These are phyloP conservation scores for Cystofilobasidium ferigula DNA, from an alignment of 768 basidiomycete species.

Conservation along the genomic window DNA sequence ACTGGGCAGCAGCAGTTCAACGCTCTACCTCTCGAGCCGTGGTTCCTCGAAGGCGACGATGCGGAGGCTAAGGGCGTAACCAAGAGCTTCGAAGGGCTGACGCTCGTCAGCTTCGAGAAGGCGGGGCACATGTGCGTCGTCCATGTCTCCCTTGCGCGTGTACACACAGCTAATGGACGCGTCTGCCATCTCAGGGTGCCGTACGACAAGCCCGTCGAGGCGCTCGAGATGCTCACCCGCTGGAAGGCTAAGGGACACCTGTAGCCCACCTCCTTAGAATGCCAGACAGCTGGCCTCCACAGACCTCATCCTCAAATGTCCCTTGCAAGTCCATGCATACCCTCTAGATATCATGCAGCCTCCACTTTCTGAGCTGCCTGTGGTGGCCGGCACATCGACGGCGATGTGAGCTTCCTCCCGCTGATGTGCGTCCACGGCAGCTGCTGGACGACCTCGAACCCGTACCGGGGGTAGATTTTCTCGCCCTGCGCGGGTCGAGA, in stretches of 20 bases:
- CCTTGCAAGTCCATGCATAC: too few relatives aligned
- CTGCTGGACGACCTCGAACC: background rate
- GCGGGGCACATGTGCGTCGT: constrained; percentile 21
- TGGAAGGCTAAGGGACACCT: background rate
- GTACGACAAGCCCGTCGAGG: constrained; percentile 53
- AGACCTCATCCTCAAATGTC: too few relatives aligned
- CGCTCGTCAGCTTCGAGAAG: constrained; percentile 5
- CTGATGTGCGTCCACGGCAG: background rate
- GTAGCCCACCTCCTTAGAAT: too few relatives aligned
- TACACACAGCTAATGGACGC: background rate
- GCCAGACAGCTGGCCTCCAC: too few relatives aligned
- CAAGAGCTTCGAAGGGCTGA: constrained; percentile 8
- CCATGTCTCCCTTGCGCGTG: background rate
- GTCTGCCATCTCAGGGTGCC: constrained; percentile 43
- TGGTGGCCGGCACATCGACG: background rate
- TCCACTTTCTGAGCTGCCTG: too few relatives aligned
- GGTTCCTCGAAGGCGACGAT: constrained; percentile 46
- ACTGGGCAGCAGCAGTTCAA: constrained; percentile 49
- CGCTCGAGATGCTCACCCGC: constrained; percentile 43
- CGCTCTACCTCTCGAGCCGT: constrained; percentile 44
- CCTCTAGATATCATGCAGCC: too few relatives aligned
- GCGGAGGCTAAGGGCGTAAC: background rate
- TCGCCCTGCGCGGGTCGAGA: background rate
- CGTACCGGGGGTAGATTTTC: background rate
- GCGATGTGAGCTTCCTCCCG: background rate